Base-by-base conservation (phyloP, 2,329 filamentous ascomycete species). In the Xylariaceae sp. region DNA sequence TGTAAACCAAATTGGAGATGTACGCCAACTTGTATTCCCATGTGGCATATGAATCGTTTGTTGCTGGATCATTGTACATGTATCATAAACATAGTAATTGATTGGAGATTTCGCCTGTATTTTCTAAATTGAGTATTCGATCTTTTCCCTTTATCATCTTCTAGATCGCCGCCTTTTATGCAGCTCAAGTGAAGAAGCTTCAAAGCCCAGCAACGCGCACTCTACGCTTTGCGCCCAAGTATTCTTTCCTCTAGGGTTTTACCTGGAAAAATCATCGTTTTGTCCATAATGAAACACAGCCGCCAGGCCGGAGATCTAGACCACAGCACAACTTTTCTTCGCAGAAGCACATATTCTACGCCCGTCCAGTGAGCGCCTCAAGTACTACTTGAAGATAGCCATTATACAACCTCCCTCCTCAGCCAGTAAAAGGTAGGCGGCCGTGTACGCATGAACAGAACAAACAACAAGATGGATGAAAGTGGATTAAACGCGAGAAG, bases 41-140 rank as follows among this genome's bases (percentile, higher is more conserved):
- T n/a, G n/a, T n/a, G n/a, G n/a, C n/a, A n/a, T n/a, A n/a, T n/a
- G n/a, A n/a, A n/a, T n/a, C n/a, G n/a, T n/a, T n/a, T n/a, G n/a
- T n/a, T n/a, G n/a, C n/a, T n/a, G n/a, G n/a, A n/a, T n/a, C n/a
- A n/a, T n/a, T n/a, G n/a, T n/a, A n/a, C n/a, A n/a, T n/a, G n/a
- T n/a, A n/a, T n/a, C n/a, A n/a, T n/a, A n/a, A n/a, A n/a, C n/a
- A n/a, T 35, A 18, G 6, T 4, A 15, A 21, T 39, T 61, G 59
- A 64, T 58, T 36, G 61, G 63, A 59, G 63, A 64, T 60, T 63
- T 62, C 24, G 39, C 58, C 42, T 61, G 33, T 43, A 51, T 47
- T 61, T 59, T 63, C 60, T 59, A 60, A 50, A 49, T 50, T 40
- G 57, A 47, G 26, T 39, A 32, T 21, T 29, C 44, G 24, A 45